These are phyloP conservation scores for Colletotrichum tabaci DNA, from an alignment of 2,329 filamentous ascomycete genomes.

Conservation along the genomic window DNA sequence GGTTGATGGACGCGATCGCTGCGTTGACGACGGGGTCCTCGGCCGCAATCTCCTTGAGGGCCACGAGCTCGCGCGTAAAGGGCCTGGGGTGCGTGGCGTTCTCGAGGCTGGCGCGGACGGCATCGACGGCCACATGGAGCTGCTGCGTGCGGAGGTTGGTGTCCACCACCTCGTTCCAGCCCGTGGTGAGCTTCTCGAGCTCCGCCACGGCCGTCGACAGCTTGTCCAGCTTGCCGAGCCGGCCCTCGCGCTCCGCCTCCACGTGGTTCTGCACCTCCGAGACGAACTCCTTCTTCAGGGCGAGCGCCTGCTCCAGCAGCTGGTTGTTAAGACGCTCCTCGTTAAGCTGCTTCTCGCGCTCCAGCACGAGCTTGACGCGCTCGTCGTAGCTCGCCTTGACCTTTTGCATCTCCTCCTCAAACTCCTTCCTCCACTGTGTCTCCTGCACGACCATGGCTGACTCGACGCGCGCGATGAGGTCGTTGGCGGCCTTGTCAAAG, in stretches of 20 bases:
- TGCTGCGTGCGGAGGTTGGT: constrained; percentile 94
- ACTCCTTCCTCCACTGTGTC: constrained; percentile 87
- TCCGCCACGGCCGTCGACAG: constrained; percentile 84
- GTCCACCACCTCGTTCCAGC: constrained; percentile 94
- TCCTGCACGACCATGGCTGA: constrained; percentile 86
- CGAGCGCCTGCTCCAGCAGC: constrained; percentile 90
- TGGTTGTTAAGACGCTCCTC: constrained; percentile 88
- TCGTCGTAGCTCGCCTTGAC: constrained; percentile 84
- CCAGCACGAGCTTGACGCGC: constrained; percentile 83
- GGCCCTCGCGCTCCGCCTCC: constrained; percentile 88
- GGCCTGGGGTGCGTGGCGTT: constrained; percentile 82
- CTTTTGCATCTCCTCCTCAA: constrained; percentile 86
- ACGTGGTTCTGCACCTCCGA: constrained; percentile 84
- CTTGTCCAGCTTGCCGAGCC: constrained; percentile 87
- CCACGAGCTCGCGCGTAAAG: constrained; percentile 93
- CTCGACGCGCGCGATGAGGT: constrained; percentile 91
- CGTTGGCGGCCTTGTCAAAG: constrained; percentile 89
- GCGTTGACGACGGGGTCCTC: constrained; percentile 91
- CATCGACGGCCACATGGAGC: constrained; percentile 94
- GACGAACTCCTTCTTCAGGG: constrained; percentile 88
- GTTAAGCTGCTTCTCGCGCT: constrained; percentile 83
- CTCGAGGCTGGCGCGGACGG: constrained; percentile 87
- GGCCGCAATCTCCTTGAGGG: constrained; percentile 90
- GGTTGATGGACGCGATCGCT: constrained; percentile 97
- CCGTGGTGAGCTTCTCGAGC: constrained; percentile 87